Evolutionary conservation across 106 monocot species (phyloP).

Genomic region (Acorus calamus): DNA sequence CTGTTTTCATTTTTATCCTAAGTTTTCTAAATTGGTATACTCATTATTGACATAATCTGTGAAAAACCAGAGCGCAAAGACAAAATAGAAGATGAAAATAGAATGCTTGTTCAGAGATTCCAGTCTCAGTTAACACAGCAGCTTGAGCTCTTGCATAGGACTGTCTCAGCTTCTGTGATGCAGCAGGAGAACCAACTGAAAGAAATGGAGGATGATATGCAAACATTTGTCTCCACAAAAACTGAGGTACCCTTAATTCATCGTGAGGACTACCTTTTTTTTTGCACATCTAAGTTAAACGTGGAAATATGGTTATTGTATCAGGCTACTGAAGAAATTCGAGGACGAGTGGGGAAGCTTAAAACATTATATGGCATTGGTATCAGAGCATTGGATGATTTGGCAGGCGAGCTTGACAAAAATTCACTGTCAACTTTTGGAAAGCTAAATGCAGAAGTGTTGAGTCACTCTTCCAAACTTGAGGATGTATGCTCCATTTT

Average conservation of each 20-base stretch:
- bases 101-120: constrained; percentile 56
- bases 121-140: constrained; percentile 71
- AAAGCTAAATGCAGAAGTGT: constrained; percentile 49
- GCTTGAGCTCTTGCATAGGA: constrained; percentile 72
- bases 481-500: constrained; percentile 36
- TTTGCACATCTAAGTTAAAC: not conserved
- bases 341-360: constrained; percentile 45
- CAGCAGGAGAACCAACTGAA: constrained; percentile 87
- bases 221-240: constrained; percentile 81
- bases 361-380: constrained; percentile 65
- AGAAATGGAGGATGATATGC: constrained; percentile 97
- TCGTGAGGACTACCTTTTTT: no score
- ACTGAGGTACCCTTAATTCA: constrained; percentile 30
- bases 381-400: constrained; percentile 47
- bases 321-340: constrained; percentile 71
- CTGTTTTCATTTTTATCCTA: not conserved
- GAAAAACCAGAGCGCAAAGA: constrained; percentile 65
- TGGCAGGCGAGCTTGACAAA: constrained; percentile 72
- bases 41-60: not conserved
- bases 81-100: constrained; percentile 84
- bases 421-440: constrained; percentile 62
- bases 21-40: not conserved
- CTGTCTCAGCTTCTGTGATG: constrained; percentile 67
- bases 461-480: constrained; percentile 35
- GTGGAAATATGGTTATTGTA: no score